phyloP scores from a whole-genome alignment of 805 yeast genomes.

The Metschnikowia kunwiensis region DNA sequence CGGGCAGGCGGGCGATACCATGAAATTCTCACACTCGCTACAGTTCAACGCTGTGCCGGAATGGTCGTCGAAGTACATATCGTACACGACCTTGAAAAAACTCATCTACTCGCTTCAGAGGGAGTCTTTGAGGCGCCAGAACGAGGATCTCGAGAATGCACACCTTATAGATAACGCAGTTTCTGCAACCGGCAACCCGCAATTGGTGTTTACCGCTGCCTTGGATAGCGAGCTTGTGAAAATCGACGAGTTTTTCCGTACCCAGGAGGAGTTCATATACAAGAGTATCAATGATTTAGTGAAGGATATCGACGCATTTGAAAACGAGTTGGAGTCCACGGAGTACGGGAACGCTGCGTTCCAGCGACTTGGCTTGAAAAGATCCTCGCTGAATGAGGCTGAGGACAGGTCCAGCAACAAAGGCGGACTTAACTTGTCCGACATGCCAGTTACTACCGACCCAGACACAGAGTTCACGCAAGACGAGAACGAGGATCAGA shows the following conservation, averaged over 20 bases:
- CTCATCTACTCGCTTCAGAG: constrained; percentile 79
- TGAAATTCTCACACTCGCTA: constrained; percentile 94
- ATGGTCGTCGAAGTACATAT: constrained; percentile 91
- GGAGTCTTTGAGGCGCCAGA: constrained; percentile 38
- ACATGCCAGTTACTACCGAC: constrained; percentile 26
- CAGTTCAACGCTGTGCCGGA: constrained; percentile 98
- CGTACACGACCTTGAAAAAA: constrained; percentile 84
- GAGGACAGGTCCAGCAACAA: constrained; percentile 10
- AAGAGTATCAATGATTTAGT: constrained; percentile 53
- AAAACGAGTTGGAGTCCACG: constrained; percentile 27
- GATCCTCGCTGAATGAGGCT: constrained; percentile 6
- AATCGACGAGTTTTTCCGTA: constrained; percentile 69
- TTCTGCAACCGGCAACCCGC: constrained; percentile 38
- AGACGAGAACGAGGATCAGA: constrained; percentile 14
- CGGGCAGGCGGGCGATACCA: too few species aligned
- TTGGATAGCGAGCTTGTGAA: constrained; percentile 74
- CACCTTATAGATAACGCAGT: constrained; percentile 31
- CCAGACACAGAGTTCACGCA: constrained; percentile 37
- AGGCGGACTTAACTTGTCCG: constrained; percentile 19
- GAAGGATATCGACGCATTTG: constrained; percentile 64
- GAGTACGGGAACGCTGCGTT: constrained; percentile 10
- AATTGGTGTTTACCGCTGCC: constrained; percentile 61
- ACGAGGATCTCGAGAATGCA: constrained; percentile 31
- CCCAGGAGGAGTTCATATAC: constrained; percentile 60
- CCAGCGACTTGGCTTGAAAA: constrained; percentile 10